Evolutionary conservation across 805 yeast species (phyloP), one percentile per base, ranked within the genome.

Genomic region (Zygoascus tannicola): DNA sequence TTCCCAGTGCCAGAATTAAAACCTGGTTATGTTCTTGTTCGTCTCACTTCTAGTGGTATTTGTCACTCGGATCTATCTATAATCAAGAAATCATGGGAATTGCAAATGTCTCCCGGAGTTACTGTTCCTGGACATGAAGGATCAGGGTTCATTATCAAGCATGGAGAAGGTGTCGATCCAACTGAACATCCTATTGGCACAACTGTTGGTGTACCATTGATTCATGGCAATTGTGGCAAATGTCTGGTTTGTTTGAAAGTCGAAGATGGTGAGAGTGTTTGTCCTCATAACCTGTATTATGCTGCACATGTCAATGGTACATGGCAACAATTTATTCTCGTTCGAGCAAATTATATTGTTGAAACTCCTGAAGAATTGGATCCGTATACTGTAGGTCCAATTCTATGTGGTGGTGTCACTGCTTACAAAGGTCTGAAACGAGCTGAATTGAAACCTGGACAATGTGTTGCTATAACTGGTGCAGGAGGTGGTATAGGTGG

Each of bases 301-400:
- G 88, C 88, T 62, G 79, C 76, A 72, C 78, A 85, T 43, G 83
- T 79, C 60, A 83, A 71, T 48, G 75, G 75, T 28, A 63, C 71
- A 12, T 70, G 68, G 65, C 72, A 68, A 53, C 69, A 71, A 52
- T 70, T 68, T 51, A 69, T 71, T 26, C 65, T 70, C 28, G 71
- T 70, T n/a, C 69, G 68, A 48, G 68, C 70, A 7, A 57, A 61
- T 35, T 71, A 67, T 40, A 70, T 71, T 10, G 69, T 71, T 19
- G 56, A 58, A 38, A 61, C 70, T 38, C 73, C 74, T 7, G 51
- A 55, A 40, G 67, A 67, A 39, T 53, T 67, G 26, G 52, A 49
- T 21, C 23, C 15, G 12, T 12, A 14, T 15, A 40, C 28, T 14
- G 59, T 70, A 37, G 74, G 69, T 56, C 81, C 81, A 28, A 69